phyloP scores from a whole-genome alignment of 768 basidiomycete species.

The Cyclocybe aegerita region DNA sequence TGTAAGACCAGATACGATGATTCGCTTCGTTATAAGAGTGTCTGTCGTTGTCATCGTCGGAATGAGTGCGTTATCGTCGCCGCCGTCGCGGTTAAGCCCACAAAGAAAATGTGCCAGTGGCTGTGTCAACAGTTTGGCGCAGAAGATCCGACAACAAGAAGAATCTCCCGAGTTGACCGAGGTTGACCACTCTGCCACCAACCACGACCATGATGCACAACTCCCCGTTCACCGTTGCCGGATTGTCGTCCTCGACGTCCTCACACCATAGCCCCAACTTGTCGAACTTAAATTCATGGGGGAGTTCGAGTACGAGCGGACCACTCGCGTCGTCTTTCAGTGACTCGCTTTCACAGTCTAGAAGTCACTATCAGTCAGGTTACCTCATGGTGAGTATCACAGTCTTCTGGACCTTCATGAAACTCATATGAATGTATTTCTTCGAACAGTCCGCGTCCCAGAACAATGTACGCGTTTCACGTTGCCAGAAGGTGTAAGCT shows the following conservation, averaged over 20 bases:
- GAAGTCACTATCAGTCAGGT: slow-evolving; percentile 78
- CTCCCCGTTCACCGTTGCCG: slow-evolving; percentile 55
- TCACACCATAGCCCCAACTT: slow-evolving; percentile 48
- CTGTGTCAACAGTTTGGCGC: slow-evolving; percentile 12
- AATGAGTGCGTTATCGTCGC: not conserved
- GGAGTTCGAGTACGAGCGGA: slow-evolving; percentile 41
- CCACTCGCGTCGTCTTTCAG: slow-evolving; percentile 52
- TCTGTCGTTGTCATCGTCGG: slow-evolving; percentile 10
- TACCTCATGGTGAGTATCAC: slow-evolving; percentile 63
- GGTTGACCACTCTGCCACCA: not conserved
- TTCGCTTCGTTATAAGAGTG: slow-evolving; percentile 49
- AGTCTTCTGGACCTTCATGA: not conserved
- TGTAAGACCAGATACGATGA: slow-evolving; percentile 77
- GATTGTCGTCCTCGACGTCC: slow-evolving; percentile 53
- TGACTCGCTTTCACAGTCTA: slow-evolving; percentile 70
- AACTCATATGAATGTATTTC: not conserved
- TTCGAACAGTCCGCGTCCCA: slow-evolving; percentile 57
- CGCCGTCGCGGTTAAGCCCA: not conserved
- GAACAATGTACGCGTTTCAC: slow-evolving; percentile 43
- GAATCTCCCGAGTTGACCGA: not conserved
- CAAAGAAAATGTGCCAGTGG: slow-evolving; percentile 4
- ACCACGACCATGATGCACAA: slow-evolving; percentile 31
- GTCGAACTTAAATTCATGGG: slow-evolving; percentile 42
- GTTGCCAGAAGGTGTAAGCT: not conserved
- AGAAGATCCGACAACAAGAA: not conserved